phyloP scores from a whole-genome alignment of 352 stramenopile genomes.

The Phytophthora pluvialis region DNA sequence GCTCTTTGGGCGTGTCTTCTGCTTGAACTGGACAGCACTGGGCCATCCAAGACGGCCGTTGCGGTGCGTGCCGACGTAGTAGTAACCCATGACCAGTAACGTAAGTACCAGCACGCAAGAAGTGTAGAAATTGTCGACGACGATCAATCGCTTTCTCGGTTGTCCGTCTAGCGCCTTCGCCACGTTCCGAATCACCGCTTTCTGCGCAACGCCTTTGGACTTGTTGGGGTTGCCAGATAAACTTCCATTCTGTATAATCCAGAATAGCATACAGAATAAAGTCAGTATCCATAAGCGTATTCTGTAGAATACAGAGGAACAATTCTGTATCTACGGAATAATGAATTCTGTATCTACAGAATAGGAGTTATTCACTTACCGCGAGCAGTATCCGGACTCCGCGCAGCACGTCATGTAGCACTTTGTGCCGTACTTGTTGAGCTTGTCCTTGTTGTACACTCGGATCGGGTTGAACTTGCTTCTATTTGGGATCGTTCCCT shows the following conservation, averaged over 20 bases:
- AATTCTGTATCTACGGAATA: conserved; percentile 9
- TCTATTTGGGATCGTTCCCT: conserved; percentile 17
- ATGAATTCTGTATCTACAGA: too few species aligned
- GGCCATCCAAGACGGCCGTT: neutral
- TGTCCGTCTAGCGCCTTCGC: neutral
- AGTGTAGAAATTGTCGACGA: conserved; percentile 22
- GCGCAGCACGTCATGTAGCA: conserved; percentile 30
- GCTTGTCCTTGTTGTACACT: conserved; percentile 28
- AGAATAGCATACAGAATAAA: conserved; percentile 11
- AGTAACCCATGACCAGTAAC: too few species aligned
- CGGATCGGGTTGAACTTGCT: conserved; percentile 20
- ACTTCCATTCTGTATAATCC: conserved; percentile 23
- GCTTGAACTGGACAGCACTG: too few species aligned
- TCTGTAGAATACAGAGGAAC: conserved; percentile 8
- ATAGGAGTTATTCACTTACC: too few species aligned
- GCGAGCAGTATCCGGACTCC: too few species aligned
- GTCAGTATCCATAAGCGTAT: neutral
- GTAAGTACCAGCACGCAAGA: too few species aligned
- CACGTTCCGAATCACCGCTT: conserved; percentile 16
- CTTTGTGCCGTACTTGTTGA: conserved; percentile 23
- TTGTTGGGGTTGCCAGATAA: too few species aligned
- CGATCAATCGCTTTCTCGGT: conserved; percentile 5
- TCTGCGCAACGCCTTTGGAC: conserved; percentile 2
- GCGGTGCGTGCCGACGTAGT: neutral
- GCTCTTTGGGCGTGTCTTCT: too few species aligned